Evolutionary conservation across 495 filamentous ascomycete species (phyloP).

Genomic region (Tuber calosporum): DNA sequence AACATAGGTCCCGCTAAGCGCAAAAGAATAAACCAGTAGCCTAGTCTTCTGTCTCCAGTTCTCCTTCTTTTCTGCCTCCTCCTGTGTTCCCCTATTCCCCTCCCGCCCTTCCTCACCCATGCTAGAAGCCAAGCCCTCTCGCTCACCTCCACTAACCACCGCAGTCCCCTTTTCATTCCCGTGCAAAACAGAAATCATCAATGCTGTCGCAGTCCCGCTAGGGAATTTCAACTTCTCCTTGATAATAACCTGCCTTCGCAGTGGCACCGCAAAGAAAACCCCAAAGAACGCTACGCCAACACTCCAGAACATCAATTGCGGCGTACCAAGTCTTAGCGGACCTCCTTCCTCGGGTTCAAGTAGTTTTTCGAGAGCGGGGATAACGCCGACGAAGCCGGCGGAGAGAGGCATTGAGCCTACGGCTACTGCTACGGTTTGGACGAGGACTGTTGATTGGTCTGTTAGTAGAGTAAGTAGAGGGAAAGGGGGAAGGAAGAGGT

Average conservation of each 20-base stretch:
- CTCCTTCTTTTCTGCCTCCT: conserved; percentile 32
- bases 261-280: conserved; percentile 87
- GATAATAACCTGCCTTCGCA: conserved; percentile 81
- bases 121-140: not conserved
- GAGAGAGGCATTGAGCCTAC: conserved; percentile 97
- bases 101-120: not conserved
- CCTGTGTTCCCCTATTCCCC: conserved; percentile 8
- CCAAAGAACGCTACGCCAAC: conserved; percentile 91
- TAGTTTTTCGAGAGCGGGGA: conserved; percentile 85
- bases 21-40: conserved; percentile 46
- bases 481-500: not conserved
- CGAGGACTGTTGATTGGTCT: conserved; percentile 52
- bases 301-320: conserved; percentile 79
- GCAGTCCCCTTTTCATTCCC: not conserved
- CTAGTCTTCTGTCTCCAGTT: conserved; percentile 52
- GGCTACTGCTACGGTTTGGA: conserved; percentile 90
- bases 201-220: conserved; percentile 85
- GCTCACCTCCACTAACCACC: not conserved
- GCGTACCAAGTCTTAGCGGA: conserved; percentile 61
- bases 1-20: conserved; percentile 35
- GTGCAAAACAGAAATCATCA: conserved; percentile 68
- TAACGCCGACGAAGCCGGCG: conserved; percentile 81
- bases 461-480: not conserved
- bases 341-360: conserved; percentile 68
- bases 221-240: conserved; percentile 88